Percentiles rank a stretch among this genome's conserved stretches.
Evolutionary conservation across 306 rosid species (phyloP).

Genomic region (Cucurbita ficifolia): DNA sequence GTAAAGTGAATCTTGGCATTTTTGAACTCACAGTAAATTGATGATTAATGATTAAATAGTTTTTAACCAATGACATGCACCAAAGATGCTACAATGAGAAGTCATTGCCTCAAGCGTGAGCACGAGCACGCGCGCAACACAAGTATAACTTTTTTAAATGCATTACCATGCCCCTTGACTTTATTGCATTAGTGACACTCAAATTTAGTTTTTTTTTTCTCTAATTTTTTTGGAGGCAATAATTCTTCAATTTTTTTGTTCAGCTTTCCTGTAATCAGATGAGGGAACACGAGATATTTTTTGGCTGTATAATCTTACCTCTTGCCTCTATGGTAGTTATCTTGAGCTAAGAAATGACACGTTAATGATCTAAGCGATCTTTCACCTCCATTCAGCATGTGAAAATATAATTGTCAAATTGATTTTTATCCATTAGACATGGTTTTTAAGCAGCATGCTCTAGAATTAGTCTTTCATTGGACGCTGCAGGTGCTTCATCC

Average conservation of each 20-base stretch:
- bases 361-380: background rate
- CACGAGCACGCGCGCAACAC: too few species aligned
- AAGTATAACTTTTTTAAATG: background rate
- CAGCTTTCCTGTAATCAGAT: background rate
- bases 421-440: background rate
- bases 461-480: background rate
- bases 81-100: too few species aligned
- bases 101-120: too few species aligned
- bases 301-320: background rate
- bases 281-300: background rate
- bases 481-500: background rate
- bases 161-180: background rate
- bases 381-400: background rate
- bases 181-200: background rate
- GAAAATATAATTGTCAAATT: background rate
- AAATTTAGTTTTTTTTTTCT: background rate
- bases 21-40: too few species aligned
- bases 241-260: background rate
- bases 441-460: background rate
- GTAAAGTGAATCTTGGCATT: background rate
- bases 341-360: background rate
- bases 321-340: background rate
- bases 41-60: too few species aligned
- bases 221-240: background rate
- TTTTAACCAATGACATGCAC: too few species aligned